Evolutionary conservation across 129 eudicot species (phyloP), one percentile per base, ranked within the genome.

Genomic region (Cynara cardunculus): DNA sequence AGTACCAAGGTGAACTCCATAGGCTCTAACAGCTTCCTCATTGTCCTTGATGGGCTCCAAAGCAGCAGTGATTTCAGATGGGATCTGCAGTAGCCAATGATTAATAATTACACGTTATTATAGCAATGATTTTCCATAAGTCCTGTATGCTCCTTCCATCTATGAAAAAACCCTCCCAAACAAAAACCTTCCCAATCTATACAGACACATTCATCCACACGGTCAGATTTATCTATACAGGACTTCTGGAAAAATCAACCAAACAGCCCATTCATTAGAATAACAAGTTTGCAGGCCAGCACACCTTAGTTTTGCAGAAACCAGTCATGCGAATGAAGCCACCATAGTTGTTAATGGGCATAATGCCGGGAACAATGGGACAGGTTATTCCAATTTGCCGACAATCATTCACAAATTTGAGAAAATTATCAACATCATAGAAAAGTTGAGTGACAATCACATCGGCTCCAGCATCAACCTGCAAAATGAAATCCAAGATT

Each of bases 401-500:
- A 73, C 99, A 96, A 82, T 96, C 99, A 81, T 88, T 87, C 41
- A 93, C 99, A 77, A 96, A 96, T 75, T 91, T 96, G 59, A 96
- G 91, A 85, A 96, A 96, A 56, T 87, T 84, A 85, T 96, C 98
- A 3, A 95, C 92, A 73, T 96, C 99, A 75, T 96, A 96, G 81
- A 96, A 96, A 71, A 96, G 97, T 75, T 96, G 99, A 79, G 98
- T 96, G 80, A 96, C 89, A 72, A 96, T 96, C 81, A 96, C 87
- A 78, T 96, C 99, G 14, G 92, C 98, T 69, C 99, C 99, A 78
- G 99, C 99, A 86, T 96, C 99, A 86, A 96, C 98, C 99, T 96
- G 88, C 35, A 85, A 30, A 30, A 73, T 21, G 70, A 72, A 69
- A 39, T 53, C 53, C 59, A 62, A 26, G n/a, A 53, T 71, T 27